Base-by-base conservation (phyloP, 208 protist species). In the Crithidia brevicula region DNA sequence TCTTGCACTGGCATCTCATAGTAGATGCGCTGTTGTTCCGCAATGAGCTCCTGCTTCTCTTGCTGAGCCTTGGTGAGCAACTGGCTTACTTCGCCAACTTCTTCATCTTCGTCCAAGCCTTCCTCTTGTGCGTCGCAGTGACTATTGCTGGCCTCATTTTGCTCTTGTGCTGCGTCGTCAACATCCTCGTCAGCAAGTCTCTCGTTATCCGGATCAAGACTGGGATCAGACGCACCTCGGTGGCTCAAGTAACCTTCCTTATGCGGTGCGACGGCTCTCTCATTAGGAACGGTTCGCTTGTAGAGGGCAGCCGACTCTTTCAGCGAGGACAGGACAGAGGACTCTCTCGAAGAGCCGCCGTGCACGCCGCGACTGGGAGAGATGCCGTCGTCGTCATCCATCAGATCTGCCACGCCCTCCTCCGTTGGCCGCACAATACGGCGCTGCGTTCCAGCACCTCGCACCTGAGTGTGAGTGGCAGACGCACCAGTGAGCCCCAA, bases 1-100 rank as follows among this genome's bases (percentile, higher is more conserved):
- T 74, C 34, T 25, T 70, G 49, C 22, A 72, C 23, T 11, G 60
- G 27, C 36, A 54, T 63, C 53, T 86, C 81, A 20, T 75, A 64
- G 36, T 63, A 70, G 57, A 53, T 16, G 36, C 60, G 23, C 57
- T 77, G 71, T 46, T 69, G 64, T 40, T 77, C 34, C 23, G 23
- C 38, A 6, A 57, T 42, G 18, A 45, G 9, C n/a, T 42, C 53
- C 23, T 69, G 34, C 10, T 30, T 31, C 38, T 46, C 30, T 15
- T 3, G 10, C 2, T 28, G 9, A 1, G 20, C 57, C 40, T 58
- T 20, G 2, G 5, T 0, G 18, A 25, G 5, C 10, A 42, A 22
- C 16, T 20, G 33, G 36, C 36, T 40, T 7, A 7, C 53, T 13
- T 18, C 36, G 15, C 3, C 2, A 22, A 28, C 50, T 10, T 20